A percentile compares a stretch with the other conserved stretches of the same genome.
phyloP scores from a whole-genome alignment of 208 protist species.

The Acanthamoeba triangularis region DNA sequence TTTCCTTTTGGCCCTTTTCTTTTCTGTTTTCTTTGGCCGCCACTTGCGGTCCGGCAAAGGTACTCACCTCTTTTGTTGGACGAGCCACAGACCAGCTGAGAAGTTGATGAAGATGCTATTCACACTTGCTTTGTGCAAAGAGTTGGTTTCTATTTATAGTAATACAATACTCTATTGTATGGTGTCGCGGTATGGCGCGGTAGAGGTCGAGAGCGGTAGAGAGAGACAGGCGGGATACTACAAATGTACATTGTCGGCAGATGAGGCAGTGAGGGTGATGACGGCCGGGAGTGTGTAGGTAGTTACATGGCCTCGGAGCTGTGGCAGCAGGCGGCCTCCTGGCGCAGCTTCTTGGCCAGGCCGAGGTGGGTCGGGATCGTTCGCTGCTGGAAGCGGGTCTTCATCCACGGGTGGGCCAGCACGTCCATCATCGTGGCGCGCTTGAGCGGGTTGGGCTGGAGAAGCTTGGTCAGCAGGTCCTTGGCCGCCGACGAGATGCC shows the following conservation, averaged over 20 bases:
- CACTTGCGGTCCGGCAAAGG: too few species aligned
- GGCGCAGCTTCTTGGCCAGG: not conserved
- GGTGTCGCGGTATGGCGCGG: too few species aligned
- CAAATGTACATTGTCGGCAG: not conserved
- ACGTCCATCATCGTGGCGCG: constrained; percentile 54
- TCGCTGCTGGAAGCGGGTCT: not conserved
- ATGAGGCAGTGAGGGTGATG: too few species aligned
- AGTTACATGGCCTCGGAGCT: not conserved
- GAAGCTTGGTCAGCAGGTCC: constrained; percentile 30
- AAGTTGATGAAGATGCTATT: too few species aligned
- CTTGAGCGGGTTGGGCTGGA: constrained; percentile 33
- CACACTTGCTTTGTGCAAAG: too few species aligned
- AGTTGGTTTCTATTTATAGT: not conserved
- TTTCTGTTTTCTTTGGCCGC: not conserved
- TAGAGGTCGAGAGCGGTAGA: not conserved
- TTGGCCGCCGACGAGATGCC: constrained; percentile 13
- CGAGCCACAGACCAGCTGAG: too few species aligned
- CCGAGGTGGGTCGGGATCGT: not conserved
- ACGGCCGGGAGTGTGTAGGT: too few species aligned
- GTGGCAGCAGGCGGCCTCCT: not conserved
- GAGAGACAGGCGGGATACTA: not conserved
- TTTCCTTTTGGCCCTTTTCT: too few species aligned
- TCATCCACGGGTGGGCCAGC: constrained; percentile 37
- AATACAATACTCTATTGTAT: constrained; percentile 11
- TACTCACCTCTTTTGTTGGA: too few species aligned